These are phyloP conservation scores for Caryocar brasiliense DNA, from an alignment of 441 rosid species.

Conservation along the genomic window DNA sequence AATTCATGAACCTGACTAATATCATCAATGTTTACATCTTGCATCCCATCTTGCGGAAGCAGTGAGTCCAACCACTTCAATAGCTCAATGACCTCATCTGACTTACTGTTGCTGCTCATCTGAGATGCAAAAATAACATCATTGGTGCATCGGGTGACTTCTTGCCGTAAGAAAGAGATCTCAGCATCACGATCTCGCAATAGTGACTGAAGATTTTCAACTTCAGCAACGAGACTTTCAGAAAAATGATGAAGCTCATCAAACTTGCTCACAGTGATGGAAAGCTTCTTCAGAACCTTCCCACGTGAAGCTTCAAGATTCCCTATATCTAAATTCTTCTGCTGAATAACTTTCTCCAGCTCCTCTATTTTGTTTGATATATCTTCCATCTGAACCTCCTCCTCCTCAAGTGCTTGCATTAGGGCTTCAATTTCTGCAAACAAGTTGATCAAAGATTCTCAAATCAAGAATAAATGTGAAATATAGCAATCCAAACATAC, in stretches of 20 bases:
- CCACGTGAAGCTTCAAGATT: slow-evolving; percentile 78
- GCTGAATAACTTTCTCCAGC: slow-evolving; percentile 53
- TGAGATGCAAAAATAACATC: slow-evolving; percentile 80
- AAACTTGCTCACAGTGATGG: slow-evolving; percentile 74
- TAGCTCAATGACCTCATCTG: slow-evolving; percentile 51
- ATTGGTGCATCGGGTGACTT: slow-evolving; percentile 91
- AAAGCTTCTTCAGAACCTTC: slow-evolving; percentile 79
- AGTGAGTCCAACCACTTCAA: slow-evolving; percentile 53
- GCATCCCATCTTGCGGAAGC: slow-evolving; percentile 36
- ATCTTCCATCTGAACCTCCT: slow-evolving; percentile 93
- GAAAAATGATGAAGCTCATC: slow-evolving; percentile 96
- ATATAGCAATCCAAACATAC: background rate
- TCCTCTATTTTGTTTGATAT: slow-evolving; percentile 53
- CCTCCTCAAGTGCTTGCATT: slow-evolving; percentile 99
- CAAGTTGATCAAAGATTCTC: slow-evolving; percentile 5
- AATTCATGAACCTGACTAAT: slow-evolving; percentile 27
- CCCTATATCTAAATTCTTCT: slow-evolving; percentile 58
- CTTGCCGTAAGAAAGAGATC: slow-evolving; percentile 95
- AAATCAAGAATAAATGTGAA: background rate
- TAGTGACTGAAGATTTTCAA: slow-evolving; percentile 87
- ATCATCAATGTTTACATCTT: slow-evolving; percentile 38
- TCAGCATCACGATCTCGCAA: slow-evolving; percentile 85
- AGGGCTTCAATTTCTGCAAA: slow-evolving; percentile 83
- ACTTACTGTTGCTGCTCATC: slow-evolving; percentile 41
- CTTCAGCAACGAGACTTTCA: slow-evolving; percentile 71